Evolutionary conservation across 1,284 basidiomycete genomes (phyloP), one percentile per base, ranked within the genome.

Genomic region (Ceratobasidium theobromae): DNA sequence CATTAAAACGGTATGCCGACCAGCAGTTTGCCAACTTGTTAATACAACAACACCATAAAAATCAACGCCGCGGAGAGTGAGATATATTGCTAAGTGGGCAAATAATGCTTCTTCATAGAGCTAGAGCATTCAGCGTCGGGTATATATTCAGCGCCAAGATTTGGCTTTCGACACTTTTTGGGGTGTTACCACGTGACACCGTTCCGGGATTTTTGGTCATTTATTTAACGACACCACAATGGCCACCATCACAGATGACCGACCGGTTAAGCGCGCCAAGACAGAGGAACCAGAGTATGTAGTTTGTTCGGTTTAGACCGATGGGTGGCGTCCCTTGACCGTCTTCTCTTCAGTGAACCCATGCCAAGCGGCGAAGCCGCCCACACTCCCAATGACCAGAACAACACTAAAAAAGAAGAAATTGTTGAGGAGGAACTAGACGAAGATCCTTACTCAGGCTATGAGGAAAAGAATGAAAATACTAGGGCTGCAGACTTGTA

Each of bases 401-500:
- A 84, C 82, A 30, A 81, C 21, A 25, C 83, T 14, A 83, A 85
- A 53, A 82, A 82, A 54, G 82, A 81, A 27, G 79, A 82, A 57
- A 79, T 18, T 16, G 16, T 79, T 55, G 73, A 78, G 45, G 75
- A 76, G 53, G 72, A 75, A 49, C 74, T 74, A 51, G 73, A 76
- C 53, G 76, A 79, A 52, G 80, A 81, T 69, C 81, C 79, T 49
- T 60, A 60, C n/a, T 30, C 30, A 43, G 57, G 57, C 21, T 60
- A 60, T 25, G 57, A 33, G n/a, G 66, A 62, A 40, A 46, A 60
- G 25, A 38, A 43, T 23, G 55, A 35, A 33, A 60, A 60, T 35
- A 60, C 45, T 54, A 82, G 82, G 58, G 83, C 87, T 45, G 89
- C 90, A 53, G 95, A 98, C 77, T 81, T 98, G 72, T 98, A 98